These are phyloP conservation scores for Trichomonascaceae sp. DNA, from an alignment of 1,139 yeast genomes.

Conservation along the genomic window DNA sequence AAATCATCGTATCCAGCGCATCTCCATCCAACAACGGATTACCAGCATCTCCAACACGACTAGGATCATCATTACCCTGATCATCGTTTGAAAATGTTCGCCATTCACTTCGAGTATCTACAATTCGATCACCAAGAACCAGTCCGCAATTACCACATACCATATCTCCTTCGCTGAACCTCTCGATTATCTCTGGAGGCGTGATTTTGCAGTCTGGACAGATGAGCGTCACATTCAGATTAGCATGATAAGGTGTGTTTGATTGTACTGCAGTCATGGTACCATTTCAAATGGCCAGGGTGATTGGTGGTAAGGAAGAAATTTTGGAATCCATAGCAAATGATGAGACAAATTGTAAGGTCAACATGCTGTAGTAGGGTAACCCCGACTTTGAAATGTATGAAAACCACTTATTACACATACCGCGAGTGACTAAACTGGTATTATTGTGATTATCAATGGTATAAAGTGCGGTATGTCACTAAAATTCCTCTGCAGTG, in stretches of 20 bases:
- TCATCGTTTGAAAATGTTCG: constrained; percentile 93
- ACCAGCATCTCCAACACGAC: constrained; percentile 99
- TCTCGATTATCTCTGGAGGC: constrained; percentile 92
- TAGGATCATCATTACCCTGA: constrained; percentile 96
- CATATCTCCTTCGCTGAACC: constrained; percentile 96
- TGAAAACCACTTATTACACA: no score
- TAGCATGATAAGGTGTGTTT: constrained; percentile 29
- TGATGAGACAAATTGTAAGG: background rate
- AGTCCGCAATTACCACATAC: constrained; percentile 96
- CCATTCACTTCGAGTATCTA: constrained; percentile 97
- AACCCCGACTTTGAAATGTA: no score
- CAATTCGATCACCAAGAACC: constrained; percentile 85
- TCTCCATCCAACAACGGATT: constrained; percentile 89
- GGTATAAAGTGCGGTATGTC: no score
- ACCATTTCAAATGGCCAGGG: background rate
- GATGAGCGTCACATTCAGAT: constrained; percentile 80
- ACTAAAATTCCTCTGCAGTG: no score
- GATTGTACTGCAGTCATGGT: constrained; percentile 13
- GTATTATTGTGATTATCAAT: no score
- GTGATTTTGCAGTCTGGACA: constrained; percentile 95
- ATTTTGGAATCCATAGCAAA: background rate
- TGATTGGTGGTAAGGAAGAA: background rate
- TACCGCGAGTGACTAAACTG: no score
- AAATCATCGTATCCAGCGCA: constrained; percentile 87
- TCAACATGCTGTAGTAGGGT: background rate